These are phyloP conservation scores for Xanthoconium purpureum DNA, from an alignment of 768 basidiomycete species.

Conservation along the genomic window DNA sequence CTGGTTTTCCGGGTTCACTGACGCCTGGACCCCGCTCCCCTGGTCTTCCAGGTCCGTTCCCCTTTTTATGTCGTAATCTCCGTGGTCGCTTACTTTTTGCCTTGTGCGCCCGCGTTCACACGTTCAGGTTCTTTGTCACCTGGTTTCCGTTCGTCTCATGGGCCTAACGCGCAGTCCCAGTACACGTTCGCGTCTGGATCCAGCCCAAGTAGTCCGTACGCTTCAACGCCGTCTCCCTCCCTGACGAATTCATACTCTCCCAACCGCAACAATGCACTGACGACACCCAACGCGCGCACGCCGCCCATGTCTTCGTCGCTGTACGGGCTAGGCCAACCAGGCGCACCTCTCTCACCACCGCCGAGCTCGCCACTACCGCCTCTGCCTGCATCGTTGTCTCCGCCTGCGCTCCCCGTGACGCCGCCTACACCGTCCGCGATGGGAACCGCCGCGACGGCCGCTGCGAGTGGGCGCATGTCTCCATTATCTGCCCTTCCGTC, in stretches of 20 bases:
- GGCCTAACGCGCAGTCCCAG: constrained; percentile 5
- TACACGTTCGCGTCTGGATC: constrained; percentile 21
- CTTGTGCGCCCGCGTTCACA: background rate
- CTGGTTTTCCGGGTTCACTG: constrained; percentile 19
- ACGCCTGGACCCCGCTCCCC: constrained; percentile 23
- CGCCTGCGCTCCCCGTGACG: constrained; percentile 5
- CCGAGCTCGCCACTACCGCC: constrained; percentile 24
- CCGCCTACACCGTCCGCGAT: background rate
- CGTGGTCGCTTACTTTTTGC: constrained; percentile 4
- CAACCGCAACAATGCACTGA: background rate
- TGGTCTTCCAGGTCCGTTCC: constrained; percentile 23
- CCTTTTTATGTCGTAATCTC: constrained; percentile 5
- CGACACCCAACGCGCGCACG: constrained; percentile 6
- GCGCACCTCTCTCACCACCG: constrained; percentile 21
- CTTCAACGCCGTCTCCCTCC: constrained; percentile 1
- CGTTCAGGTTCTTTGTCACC: constrained; percentile 17
- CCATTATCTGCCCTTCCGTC: constrained; percentile 13
- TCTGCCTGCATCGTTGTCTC: constrained; percentile 16
- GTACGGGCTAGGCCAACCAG: background rate
- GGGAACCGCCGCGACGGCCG: constrained; percentile 9
- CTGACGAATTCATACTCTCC: background rate
- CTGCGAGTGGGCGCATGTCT: constrained; percentile 16
- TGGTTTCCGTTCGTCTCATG: constrained; percentile 19
- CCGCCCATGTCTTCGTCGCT: constrained; percentile 6
- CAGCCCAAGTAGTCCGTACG: constrained; percentile 6